Percentiles rank a stretch among this genome's conserved stretches.
phyloP scores from a whole-genome alignment of 2,329 filamentous ascomycete species.

The Elsinoe batatas region DNA sequence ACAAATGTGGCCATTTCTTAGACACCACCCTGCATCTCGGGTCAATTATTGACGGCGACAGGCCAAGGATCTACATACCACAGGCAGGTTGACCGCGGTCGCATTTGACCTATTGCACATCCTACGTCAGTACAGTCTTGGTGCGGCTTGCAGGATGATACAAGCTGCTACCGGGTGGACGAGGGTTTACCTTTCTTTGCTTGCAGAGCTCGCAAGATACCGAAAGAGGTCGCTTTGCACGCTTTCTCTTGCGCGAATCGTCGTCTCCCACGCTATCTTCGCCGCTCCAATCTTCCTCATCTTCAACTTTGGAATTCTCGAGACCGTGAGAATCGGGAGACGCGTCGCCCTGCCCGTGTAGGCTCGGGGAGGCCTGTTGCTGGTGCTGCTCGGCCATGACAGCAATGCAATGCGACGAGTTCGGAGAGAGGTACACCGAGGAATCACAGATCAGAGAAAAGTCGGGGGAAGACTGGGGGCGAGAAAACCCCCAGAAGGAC shows the following conservation, averaged over 20 bases:
- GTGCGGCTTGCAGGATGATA: too few relatives aligned
- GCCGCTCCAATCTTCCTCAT: conserved; percentile 31
- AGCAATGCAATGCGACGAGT: not conserved
- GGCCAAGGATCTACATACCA: conserved; percentile 29
- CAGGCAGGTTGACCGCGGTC: conserved; percentile 68
- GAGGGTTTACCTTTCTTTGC: conserved; percentile 58
- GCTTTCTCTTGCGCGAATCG: conserved; percentile 33
- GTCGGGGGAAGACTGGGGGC: too few relatives aligned
- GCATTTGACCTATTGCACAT: conserved; percentile 44
- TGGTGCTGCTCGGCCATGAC: conserved; percentile 3
- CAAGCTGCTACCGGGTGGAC: not conserved
- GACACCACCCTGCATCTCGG: conserved; percentile 33
- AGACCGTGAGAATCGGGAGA: conserved; percentile 4
- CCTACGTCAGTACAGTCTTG: not conserved
- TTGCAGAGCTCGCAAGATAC: conserved; percentile 66
- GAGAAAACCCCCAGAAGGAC: not conserved
- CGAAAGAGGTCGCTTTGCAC: conserved; percentile 32
- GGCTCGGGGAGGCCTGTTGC: conserved; percentile 13
- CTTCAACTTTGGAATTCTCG: conserved; percentile 17
- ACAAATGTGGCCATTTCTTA: conserved; percentile 55
- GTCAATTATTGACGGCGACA: not conserved
- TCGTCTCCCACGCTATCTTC: conserved; percentile 27
- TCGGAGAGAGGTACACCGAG: conserved; percentile 13
- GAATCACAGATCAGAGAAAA: not conserved
- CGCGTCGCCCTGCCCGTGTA: not conserved